A percentile compares a stretch with the other conserved stretches of the same genome.
Evolutionary conservation across 192 early-diverging fungal genomes (phyloP).

Genomic region (Geranomyces michiganensis): DNA sequence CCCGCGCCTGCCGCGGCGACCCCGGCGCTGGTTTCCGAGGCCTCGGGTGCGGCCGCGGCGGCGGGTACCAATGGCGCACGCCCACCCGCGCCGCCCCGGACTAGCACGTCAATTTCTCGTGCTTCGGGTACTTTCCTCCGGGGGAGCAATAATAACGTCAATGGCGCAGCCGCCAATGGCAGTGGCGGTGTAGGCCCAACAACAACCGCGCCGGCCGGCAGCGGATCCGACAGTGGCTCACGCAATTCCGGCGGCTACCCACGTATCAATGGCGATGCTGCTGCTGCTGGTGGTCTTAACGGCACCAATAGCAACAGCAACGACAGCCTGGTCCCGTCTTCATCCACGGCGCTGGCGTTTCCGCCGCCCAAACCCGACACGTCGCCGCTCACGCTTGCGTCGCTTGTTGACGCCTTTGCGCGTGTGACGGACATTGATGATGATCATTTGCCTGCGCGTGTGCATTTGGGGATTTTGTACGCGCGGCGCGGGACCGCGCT

Average conservation of each 20-base stretch:
- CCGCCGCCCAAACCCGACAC: conserved; percentile 25
- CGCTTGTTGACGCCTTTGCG: conserved; percentile 38
- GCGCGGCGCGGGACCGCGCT: background rate
- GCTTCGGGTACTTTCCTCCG: background rate
- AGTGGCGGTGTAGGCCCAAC: background rate
- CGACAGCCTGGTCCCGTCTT: background rate
- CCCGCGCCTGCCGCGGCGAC: too few relatives aligned
- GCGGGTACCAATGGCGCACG: too few relatives aligned
- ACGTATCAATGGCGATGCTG: background rate
- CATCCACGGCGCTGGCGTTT: too few relatives aligned
- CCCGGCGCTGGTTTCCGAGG: too few relatives aligned
- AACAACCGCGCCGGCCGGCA: too few relatives aligned
- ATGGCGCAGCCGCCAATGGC: background rate
- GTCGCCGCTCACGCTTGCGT: conserved; percentile 34
- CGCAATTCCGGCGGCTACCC: background rate
- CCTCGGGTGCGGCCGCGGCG: too few relatives aligned
- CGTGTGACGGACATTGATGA: conserved; percentile 44
- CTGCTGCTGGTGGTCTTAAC: too few relatives aligned
- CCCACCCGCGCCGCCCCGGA: too few relatives aligned
- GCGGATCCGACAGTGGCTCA: background rate
- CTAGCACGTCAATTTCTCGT: background rate
- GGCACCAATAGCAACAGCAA: background rate
- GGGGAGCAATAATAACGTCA: too few relatives aligned
- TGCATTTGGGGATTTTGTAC: conserved; percentile 47
- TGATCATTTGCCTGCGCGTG: conserved; percentile 50